Evolutionary conservation across 2,329 filamentous ascomycete genomes (phyloP).

Genomic region (Pyrenophora seminiperda): DNA sequence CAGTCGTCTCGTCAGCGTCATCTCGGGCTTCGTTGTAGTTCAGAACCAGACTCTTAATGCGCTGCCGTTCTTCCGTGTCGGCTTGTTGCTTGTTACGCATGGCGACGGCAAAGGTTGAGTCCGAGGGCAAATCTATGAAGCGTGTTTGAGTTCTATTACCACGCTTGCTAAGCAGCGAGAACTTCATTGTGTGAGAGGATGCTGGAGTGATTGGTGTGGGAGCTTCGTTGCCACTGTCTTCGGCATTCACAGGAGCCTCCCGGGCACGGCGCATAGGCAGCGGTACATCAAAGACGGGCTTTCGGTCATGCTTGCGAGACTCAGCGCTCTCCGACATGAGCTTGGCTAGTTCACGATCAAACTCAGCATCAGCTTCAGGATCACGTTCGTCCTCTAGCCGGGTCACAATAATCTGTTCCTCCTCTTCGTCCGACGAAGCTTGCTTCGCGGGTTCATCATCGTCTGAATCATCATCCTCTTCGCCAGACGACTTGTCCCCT

Average conservation of each 20-base stretch:
- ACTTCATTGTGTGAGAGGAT: conserved; percentile 77
- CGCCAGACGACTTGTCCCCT: conserved; percentile 56
- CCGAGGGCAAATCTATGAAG: conserved; percentile 84
- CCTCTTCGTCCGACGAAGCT: conserved; percentile 71
- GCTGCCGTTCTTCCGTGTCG: conserved; percentile 93
- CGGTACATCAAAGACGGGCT: conserved; percentile 93
- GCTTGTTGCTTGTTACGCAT: conserved; percentile 96
- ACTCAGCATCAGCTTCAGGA: conserved; percentile 93
- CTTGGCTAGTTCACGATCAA: conserved; percentile 96
- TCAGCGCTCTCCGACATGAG: conserved; percentile 98
- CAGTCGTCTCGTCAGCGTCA: conserved; percentile 68
- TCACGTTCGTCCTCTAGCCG: conserved; percentile 88
- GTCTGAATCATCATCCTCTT: conserved; percentile 60
- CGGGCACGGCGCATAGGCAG: conserved; percentile 82
- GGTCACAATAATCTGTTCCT: conserved; percentile 90
- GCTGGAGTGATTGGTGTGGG: conserved; percentile 42
- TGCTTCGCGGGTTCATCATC: conserved; percentile 52
- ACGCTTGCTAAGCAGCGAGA: conserved; percentile 92
- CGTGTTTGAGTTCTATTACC: conserved; percentile 96
- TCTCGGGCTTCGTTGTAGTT: conserved; percentile 89
- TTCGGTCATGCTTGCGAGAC: conserved; percentile 93
- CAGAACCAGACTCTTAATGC: conserved; percentile 96
- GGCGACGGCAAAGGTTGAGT: conserved; percentile 92
- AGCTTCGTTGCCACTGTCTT: conserved; percentile 51
- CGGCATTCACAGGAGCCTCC: conserved; percentile 55